phyloP scores from a whole-genome alignment of 163 green algal genomes.

The Chlorella variabilis region DNA sequence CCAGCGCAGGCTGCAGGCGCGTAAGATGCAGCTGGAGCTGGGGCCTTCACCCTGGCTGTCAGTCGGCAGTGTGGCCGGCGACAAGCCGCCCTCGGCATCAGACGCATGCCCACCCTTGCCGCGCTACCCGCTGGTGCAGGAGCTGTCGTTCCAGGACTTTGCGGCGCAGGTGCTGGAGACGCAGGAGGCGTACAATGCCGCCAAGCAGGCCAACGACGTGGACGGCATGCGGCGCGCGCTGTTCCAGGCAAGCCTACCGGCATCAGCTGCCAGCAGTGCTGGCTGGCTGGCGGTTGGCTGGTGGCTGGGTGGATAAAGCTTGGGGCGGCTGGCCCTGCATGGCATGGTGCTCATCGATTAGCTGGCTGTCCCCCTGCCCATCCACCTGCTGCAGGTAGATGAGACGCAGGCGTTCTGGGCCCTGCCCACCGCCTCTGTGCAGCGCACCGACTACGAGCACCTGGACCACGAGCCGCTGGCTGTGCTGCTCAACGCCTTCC shows the following conservation, averaged over 20 bases:
- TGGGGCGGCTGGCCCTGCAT: no score
- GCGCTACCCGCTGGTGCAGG: no score
- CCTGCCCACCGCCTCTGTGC: slow-evolving; percentile 48
- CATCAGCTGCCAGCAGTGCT: background rate
- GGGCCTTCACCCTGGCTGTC: background rate
- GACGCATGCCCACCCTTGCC: no score
- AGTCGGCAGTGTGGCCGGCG: no score
- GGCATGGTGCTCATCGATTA: background rate
- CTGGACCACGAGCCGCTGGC: slow-evolving; percentile 46
- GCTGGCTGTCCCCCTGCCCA: background rate
- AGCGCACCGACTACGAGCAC: slow-evolving; percentile 52
- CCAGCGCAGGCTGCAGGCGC: background rate
- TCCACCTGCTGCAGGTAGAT: slow-evolving; percentile 41
- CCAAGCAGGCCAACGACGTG: slow-evolving; percentile 31
- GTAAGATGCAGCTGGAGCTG: background rate
- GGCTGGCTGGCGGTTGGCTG: no score
- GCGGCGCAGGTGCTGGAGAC: slow-evolving; percentile 52
- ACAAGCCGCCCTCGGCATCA: no score
- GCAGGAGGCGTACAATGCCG: slow-evolving; percentile 61
- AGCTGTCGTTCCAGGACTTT: slow-evolving; percentile 47
- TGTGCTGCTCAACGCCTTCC: slow-evolving; percentile 44
- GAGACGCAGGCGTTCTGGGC: slow-evolving; percentile 75
- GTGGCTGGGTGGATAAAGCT: no score
- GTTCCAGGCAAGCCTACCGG: background rate
- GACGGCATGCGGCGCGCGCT: slow-evolving; percentile 40